These are phyloP conservation scores for Aspergillus hancockii DNA, from an alignment of 495 filamentous ascomycete genomes.

Conservation along the genomic window DNA sequence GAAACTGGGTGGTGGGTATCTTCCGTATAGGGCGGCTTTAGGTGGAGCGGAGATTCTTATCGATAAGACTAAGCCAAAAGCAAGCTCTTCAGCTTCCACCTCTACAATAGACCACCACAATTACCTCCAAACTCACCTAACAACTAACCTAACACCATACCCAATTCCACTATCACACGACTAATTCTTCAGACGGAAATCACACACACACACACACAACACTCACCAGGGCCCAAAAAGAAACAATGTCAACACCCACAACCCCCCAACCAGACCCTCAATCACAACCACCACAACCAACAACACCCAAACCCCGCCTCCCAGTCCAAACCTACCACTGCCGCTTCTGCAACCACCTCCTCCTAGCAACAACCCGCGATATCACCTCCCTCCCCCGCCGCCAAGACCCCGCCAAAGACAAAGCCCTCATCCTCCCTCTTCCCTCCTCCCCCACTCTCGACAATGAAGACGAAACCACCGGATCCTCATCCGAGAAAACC, in stretches of 20 bases:
- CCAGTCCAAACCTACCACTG: slow-evolving; percentile 70
- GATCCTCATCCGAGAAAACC: background rate
- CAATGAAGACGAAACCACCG: slow-evolving; percentile 8
- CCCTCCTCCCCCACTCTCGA: slow-evolving; percentile 4
- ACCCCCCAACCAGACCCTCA: slow-evolving; percentile 4
- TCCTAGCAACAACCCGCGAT: slow-evolving; percentile 64
- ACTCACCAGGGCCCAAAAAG: background rate
- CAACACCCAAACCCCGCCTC: slow-evolving; percentile 14
- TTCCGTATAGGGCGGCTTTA: background rate
- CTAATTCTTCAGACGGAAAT: background rate
- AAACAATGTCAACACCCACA: background rate
- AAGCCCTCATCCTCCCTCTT: slow-evolving; percentile 31
- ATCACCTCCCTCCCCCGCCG: slow-evolving; percentile 58
- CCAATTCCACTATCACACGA: background rate
- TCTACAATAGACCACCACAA: background rate
- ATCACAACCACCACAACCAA: slow-evolving; percentile 1
- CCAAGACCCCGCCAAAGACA: slow-evolving; percentile 26
- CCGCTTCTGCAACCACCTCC: slow-evolving; percentile 67
- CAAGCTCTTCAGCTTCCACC: background rate
- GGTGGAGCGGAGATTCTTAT: slow-evolving; percentile 1
- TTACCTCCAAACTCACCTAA: background rate
- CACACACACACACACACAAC: background rate
- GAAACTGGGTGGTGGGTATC: too few species aligned
- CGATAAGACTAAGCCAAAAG: slow-evolving; percentile 5
- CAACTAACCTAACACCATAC: background rate